Percentiles rank a stretch among this genome's conserved stretches.
phyloP scores from a whole-genome alignment of 2,329 filamentous ascomycete species.

The Sporothrix curviconia region DNA sequence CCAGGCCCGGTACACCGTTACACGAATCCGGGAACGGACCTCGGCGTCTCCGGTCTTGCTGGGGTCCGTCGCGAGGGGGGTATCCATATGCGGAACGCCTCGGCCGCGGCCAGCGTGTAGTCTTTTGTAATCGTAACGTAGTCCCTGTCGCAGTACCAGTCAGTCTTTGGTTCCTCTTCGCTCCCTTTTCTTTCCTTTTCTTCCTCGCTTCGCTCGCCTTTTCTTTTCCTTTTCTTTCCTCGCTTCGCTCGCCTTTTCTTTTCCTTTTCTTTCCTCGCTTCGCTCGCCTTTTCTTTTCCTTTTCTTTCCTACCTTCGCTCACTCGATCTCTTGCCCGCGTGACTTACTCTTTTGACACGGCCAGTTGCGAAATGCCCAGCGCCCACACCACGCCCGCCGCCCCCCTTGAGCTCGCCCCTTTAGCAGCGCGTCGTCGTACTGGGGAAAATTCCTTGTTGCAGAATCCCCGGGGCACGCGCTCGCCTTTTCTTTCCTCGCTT shows the following conservation, averaged over 20 bases:
- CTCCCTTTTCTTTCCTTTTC: no score
- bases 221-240: no score
- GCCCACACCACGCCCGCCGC: constrained; percentile 70
- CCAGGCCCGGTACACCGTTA: no score
- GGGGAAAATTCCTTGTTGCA: constrained; percentile 61
- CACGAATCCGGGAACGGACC: no score
- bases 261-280: no score
- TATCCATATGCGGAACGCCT: constrained; percentile 12
- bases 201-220: no score
- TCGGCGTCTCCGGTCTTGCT: not conserved
- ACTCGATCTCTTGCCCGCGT: no score
- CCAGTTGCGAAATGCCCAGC: constrained; percentile 56
- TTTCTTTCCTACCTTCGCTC: no score
- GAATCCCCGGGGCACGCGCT: constrained; percentile 57
- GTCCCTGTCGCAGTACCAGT: no score
- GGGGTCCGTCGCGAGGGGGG: not conserved
- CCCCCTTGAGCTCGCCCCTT: constrained; percentile 47
- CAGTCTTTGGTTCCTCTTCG: constrained; percentile 20
- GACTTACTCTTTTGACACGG: constrained; percentile 53
- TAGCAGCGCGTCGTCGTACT: constrained; percentile 53
- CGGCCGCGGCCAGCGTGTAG: constrained; percentile 47
- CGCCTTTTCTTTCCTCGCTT: constrained; percentile 31
- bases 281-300: no score
- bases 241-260: no score
- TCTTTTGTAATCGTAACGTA: constrained; percentile 63